Evolutionary conservation across 2,329 filamentous ascomycete species (phyloP).

Genomic region (Scopulariopsis brevicaulis): DNA sequence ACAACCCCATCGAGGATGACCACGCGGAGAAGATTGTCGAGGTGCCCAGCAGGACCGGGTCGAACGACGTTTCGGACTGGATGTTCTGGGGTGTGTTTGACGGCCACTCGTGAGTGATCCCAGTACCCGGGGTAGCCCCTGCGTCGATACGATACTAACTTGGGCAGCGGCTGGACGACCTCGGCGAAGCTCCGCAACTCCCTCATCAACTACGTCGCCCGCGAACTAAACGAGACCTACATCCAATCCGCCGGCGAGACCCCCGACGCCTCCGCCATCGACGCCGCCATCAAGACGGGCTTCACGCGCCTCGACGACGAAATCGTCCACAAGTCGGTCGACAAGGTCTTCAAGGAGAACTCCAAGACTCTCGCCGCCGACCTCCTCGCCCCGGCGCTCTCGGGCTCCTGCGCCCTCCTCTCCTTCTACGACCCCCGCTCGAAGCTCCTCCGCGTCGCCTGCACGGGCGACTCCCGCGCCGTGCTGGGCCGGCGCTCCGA

Average conservation of each 20-base stretch:
- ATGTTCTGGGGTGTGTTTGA: conserved; percentile 99
- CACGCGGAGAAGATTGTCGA: conserved; percentile 98
- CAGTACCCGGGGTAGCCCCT: not conserved
- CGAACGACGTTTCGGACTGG: conserved; percentile 63
- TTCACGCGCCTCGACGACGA: conserved; percentile 86
- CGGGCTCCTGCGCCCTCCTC: conserved; percentile 91
- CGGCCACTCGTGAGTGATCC: conserved; percentile 69
- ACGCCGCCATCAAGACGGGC: conserved; percentile 82
- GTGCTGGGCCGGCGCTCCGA: conserved; percentile 70
- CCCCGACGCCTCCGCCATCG: conserved; percentile 71
- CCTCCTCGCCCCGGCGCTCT: conserved; percentile 81
- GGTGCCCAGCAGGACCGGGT: conserved; percentile 48
- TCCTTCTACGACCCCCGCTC: conserved; percentile 90
- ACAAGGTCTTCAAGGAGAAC: conserved; percentile 80
- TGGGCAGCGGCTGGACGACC: conserved; percentile 80
- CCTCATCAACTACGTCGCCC: conserved; percentile 83
- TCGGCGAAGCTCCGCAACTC: conserved; percentile 91
- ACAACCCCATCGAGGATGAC: conserved; percentile 96
- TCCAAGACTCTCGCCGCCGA: conserved; percentile 88
- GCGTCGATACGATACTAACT: not conserved
- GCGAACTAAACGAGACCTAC: conserved; percentile 88
- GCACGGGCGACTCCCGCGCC: conserved; percentile 91
- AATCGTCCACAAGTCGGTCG: conserved; percentile 85
- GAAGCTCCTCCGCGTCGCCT: conserved; percentile 84
- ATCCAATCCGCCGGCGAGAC: conserved; percentile 52